Evolutionary conservation across 129 eudicot species (phyloP), one percentile per base, ranked within the genome.

Genomic region (Apium graveolens): DNA sequence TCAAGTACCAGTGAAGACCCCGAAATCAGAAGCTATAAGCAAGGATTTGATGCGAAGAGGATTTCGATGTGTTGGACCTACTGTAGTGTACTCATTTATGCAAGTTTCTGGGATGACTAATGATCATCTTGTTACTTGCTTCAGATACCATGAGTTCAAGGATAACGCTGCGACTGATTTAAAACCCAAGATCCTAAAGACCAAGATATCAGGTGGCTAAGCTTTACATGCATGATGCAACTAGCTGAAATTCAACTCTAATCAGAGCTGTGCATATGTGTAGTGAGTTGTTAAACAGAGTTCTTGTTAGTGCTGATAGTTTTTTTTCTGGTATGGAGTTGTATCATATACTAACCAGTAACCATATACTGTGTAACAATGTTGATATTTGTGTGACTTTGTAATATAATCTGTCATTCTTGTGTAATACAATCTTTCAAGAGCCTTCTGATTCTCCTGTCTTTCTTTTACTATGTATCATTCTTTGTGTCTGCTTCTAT

Each of bases 1-100:
- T 68, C 90, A 90, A 89, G 80, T 93, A 66, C 98, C 96, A 32
- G 79, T 84, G 1, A 93, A 87, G 85, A 88, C 96, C 24, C 92
- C 98, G 65, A 93, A 90, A 82, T 83, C 98, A 4, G 98, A 93
- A 76, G 83, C 79, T 74, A 87, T 93, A 62, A 93, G 98, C 89
- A 90, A 87, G 79, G 98, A 93, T 86, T 57, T 93, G 79, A 85
- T 90, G 88, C 78, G 39, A 31, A 90, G 96, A 82, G 98, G 98
- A 13, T 90, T 93, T 79, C 82, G 88, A 27, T 93, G 88, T 32
- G 96, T 93, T 34, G 96, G 98, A 27, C 96, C 98, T 5, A 90
- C 92, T 5, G 86, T 93, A 29, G 79, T 93, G 37, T 93, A 93
- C 77, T 84, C 98, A 27, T 93, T 93, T 73, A 93, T 93, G 98